Evolutionary conservation across 495 filamentous ascomycete species (phyloP), one percentile per base, ranked within the genome.

Genomic region (Aeminium ludgeri): DNA sequence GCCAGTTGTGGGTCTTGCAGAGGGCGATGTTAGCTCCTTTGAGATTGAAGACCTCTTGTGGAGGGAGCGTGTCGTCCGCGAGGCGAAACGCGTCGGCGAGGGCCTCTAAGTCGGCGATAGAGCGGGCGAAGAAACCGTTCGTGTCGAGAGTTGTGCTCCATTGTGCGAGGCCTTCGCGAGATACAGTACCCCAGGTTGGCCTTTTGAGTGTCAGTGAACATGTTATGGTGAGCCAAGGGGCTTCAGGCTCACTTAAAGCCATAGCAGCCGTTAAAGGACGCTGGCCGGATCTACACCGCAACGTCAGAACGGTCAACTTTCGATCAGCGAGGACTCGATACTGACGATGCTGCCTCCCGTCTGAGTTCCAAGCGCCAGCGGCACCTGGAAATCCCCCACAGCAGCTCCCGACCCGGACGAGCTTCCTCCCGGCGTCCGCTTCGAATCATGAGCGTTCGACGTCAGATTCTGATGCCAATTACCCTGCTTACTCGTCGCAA

Each of bases 161-260:
- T 12, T 63, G 38, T 45, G 64, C 65, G 37, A 57, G 49, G 1
- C 70, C 70, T 50, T 73, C 70, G 16, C 66, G 56, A n/a, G 62
- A 67, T 18, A 76, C 64, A 0, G 66, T 51, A 30, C 63, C 65
- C 63, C 66, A 69, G 0, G 71, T 76, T 25, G 70, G 72, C 30
- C 36, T 39, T 10, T 12, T 6, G 33, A 10, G 19, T 18, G 13
- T 18, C 34, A 39, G 20, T n/a, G n/a, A n/a, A n/a, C n/a, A n/a
- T n/a, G n/a, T n/a, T n/a, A n/a, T n/a, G n/a, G n/a, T n/a, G n/a
- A n/a, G n/a, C n/a, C n/a, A n/a, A n/a, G n/a, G n/a, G n/a, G n/a
- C n/a, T 10, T 7, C 12, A 16, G 10, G 20, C 36, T 30, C 25
- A 39, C 49, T 76, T 76, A 19, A 74, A 50, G 2, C 60, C 66